Evolutionary conservation across 2,329 filamentous ascomycete species (phyloP).

Genomic region (Colletotrichum australisinense): DNA sequence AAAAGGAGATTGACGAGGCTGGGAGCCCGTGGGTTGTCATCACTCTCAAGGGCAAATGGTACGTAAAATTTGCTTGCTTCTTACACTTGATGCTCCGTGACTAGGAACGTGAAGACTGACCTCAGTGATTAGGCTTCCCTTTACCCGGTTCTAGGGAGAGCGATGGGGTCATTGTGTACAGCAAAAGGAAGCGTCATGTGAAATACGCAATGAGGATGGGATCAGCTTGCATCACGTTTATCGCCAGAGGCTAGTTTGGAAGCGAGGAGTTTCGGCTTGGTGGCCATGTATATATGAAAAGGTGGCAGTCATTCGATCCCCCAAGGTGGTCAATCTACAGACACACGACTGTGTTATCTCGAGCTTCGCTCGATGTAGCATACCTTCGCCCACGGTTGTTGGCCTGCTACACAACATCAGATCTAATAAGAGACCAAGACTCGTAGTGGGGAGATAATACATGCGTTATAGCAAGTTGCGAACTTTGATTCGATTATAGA

Average conservation of each 20-base stretch:
- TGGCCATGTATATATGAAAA: neutral
- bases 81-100: neutral
- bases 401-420: neutral
- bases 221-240: neutral
- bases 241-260: neutral
- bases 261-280: neutral
- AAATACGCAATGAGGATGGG: neutral
- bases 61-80: conserved; percentile 64
- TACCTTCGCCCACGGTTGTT: neutral
- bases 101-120: conserved; percentile 10
- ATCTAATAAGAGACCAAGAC: neutral
- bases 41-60: conserved; percentile 87
- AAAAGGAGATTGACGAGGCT: conserved; percentile 90
- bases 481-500: neutral
- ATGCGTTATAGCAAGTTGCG: neutral
- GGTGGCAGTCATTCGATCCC: neutral
- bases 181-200: neutral
- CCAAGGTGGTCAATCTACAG: neutral
- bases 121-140: conserved; percentile 46
- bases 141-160: conserved; percentile 46
- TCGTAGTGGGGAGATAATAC: neutral
- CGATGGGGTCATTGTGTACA: neutral
- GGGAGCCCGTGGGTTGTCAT: conserved; percentile 88
- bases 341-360: neutral
- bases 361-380: neutral